Base-by-base conservation (phyloP, 2,329 filamentous ascomycete species). In the Diplodia corticola region DNA sequence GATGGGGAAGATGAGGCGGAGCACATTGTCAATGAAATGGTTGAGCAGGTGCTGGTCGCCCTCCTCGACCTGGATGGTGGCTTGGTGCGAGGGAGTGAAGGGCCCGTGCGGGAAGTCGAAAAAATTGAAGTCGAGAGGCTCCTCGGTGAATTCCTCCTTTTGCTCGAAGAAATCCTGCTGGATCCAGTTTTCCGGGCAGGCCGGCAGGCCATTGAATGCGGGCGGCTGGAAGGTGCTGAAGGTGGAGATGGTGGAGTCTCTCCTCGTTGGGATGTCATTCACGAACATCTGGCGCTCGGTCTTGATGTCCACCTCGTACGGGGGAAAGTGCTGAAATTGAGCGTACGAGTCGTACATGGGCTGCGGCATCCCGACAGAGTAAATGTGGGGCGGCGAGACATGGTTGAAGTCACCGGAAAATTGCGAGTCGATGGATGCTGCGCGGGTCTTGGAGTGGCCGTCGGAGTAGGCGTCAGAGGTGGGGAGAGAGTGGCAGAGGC, bases 271-370 rank as follows among this genome's bases (percentile, higher is more conserved):
- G 65, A 97, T 86, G 75, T 97, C 91, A 73, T 97, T 92, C 78
- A 97, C 89, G 78, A 91, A 97, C 83, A 96, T 93, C 72, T 97
- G 92, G 70, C 92, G 86, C 81, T 97, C 94, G 1, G 93, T 97
- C 85, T 94, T 96, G 82, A 98, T 91, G 77, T 97, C 94, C 68
- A 97, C 89, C 79, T 97, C 94, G 76, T 96, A 97, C 0, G 93
- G 92, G 22, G 90, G 86, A 69, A 86, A 90, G 64, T 84, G 82
- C 12, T 73, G 79, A 73, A 75, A 83, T n/a, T 57, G 54, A 17
- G 33, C 48, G 17, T 63, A 68, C 15, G 79, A 76, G 10, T 74
- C 71, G 68, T 77, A 78, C 69, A 77, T 76, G 59, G 80, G 80
- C 40, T 80, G 79, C 78, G 90, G 79, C 89, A 85, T 80, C 86